Base-by-base conservation (phyloP, 2,329 filamentous ascomycete species). In the Scytalidium lignicola region DNA sequence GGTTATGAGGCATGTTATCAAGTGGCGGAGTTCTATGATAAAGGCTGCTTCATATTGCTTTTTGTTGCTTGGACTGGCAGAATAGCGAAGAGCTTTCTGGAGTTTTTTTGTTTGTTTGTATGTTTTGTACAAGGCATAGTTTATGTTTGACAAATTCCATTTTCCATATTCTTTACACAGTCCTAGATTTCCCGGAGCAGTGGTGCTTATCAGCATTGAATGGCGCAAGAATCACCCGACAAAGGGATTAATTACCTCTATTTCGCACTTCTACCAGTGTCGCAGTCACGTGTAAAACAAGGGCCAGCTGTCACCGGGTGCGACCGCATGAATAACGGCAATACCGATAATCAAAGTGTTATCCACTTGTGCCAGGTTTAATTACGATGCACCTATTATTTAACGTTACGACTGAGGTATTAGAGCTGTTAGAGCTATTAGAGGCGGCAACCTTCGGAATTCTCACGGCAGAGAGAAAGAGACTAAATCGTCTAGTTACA, bases 241-340 rank as follows among this genome's bases (percentile, higher is more conserved):
- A 10, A 26, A 26, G 23, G 23, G 23, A n/a, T 26, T 26, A 5
- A 26, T 26, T 26, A 5, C 23, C 5, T 26, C 23, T 26, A 6
- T 26, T 10, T 26, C 10, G n/a, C n/a, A n/a, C 23, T 10, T 26
- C 6, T 26, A 10, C 6, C 5, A 26, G 23, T 26, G 10, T 10
- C 23, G 23, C 6, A 26, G 23, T 26, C 23, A 26, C 23, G 23
- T 26, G 23, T 5, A 10, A 26, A 26, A 26, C 13, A 28, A 13
- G 26, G 26, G 13, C 26, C 13, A 28, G 26, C 46, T 44, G 48
- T 26, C 26, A 20, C n/a, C 44, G 32, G 23, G 9, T 23, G 39
- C 44, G 47, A 50, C 46, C 50, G 56, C 56, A 56, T 58, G 52
- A 56, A 56, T 55, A 37, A 50, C 7, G 13, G 13, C 26, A 28